A percentile compares a stretch with the other conserved stretches of the same genome.
phyloP scores from a whole-genome alignment of 139 green algal species.

The Eudorina sp. region DNA sequence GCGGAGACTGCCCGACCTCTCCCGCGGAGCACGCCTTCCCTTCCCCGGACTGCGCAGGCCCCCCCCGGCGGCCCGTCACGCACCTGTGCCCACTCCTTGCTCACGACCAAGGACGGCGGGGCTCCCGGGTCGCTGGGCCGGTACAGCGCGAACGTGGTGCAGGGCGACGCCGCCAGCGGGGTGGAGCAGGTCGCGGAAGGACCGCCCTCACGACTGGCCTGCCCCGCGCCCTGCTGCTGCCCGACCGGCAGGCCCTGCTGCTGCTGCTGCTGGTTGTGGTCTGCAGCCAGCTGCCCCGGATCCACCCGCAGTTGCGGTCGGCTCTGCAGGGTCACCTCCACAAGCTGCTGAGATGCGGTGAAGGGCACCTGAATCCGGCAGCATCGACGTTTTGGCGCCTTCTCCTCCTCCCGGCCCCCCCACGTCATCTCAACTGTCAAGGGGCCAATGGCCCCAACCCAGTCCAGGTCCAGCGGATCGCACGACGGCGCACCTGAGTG shows the following conservation, averaged over 20 bases:
- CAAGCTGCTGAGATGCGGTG: background rate
- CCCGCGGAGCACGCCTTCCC: too few relatives aligned
- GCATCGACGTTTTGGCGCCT: too few relatives aligned
- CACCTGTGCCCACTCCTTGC: conserved; percentile 26
- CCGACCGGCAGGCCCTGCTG: background rate
- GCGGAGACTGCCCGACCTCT: too few relatives aligned
- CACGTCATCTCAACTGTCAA: too few relatives aligned
- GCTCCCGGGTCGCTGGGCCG: background rate
- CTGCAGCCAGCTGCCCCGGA: background rate
- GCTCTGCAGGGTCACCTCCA: conserved; percentile 46
- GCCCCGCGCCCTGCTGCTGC: background rate
- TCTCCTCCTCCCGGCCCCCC: too few relatives aligned
- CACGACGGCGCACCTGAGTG: background rate
- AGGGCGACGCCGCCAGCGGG: background rate
- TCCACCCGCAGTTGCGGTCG: background rate
- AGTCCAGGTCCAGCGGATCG: too few relatives aligned
- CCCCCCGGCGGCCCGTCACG: too few relatives aligned
- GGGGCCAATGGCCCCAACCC: too few relatives aligned
- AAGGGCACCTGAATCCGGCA: conserved; percentile 29
- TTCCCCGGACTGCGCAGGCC: too few relatives aligned
- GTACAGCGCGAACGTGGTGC: conserved; percentile 23
- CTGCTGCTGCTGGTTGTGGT: background rate
- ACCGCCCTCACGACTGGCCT: background rate
- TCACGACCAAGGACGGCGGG: background rate
- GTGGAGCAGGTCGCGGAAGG: background rate